phyloP scores from a whole-genome alignment of 2,329 filamentous ascomycete species.

The Hypoxylon sp. region DNA sequence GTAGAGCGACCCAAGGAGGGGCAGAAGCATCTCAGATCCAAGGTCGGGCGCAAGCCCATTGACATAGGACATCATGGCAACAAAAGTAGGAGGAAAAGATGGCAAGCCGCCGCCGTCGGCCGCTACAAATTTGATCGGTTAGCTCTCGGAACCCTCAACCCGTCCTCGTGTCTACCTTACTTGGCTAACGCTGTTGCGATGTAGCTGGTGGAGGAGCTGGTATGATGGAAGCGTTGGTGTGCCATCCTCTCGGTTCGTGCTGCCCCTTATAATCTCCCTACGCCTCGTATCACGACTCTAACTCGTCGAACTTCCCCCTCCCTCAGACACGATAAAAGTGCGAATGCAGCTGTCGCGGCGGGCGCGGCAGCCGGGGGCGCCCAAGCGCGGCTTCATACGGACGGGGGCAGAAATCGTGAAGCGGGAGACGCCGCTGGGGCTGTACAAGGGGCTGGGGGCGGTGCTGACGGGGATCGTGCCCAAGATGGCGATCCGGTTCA shows the following conservation, averaged over 20 bases:
- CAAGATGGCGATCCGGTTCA: constrained; percentile 99
- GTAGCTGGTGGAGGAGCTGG: constrained; percentile 93
- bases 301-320: not conserved
- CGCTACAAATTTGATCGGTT: constrained; percentile 90
- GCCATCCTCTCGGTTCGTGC: constrained; percentile 85
- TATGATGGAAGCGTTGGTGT: constrained; percentile 98
- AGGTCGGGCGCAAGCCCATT: constrained; percentile 37
- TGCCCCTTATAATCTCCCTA: constrained; percentile 9
- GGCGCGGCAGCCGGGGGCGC: constrained; percentile 81
- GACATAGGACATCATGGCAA: constrained; percentile 47
- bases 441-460: constrained; percentile 98
- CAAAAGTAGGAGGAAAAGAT: constrained; percentile 53
- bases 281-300: constrained; percentile 11
- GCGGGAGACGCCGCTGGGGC: constrained; percentile 87
- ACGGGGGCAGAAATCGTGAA: constrained; percentile 88
- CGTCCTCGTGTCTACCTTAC: constrained; percentile 27
- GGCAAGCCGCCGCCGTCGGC: constrained; percentile 82
- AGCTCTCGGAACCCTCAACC: constrained; percentile 2
- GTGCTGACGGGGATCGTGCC: constrained; percentile 96
- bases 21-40: constrained; percentile 2
- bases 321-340: constrained; percentile 92
- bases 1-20: not conserved
- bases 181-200: constrained; percentile 26
- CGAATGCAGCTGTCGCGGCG: constrained; percentile 97
- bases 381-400: constrained; percentile 84